Evolutionary conservation across 1,139 yeast genomes (phyloP).

Genomic region (Taphrina confusa): DNA sequence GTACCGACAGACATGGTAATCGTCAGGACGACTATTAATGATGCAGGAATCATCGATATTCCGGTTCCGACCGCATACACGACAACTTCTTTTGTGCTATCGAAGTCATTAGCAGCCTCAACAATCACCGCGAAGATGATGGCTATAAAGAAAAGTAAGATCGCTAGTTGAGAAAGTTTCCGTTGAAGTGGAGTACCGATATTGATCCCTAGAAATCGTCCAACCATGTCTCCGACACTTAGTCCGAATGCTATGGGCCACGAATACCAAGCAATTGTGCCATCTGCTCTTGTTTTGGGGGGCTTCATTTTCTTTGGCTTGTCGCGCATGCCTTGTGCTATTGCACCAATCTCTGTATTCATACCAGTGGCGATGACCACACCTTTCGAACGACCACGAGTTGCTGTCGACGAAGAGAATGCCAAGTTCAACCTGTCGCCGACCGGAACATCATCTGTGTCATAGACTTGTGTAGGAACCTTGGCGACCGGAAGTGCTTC

Average conservation of each 20-base stretch:
- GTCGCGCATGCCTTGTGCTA: conserved; percentile 57
- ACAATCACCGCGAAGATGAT: conserved; percentile 75
- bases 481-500: conserved; percentile 77
- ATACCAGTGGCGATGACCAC: conserved; percentile 67
- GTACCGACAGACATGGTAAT: conserved; percentile 88
- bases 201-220: conserved; percentile 39
- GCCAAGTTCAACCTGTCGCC: conserved; percentile 79
- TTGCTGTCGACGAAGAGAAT: conserved; percentile 66
- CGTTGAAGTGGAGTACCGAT: conserved; percentile 75
- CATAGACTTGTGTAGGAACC: conserved; percentile 52
- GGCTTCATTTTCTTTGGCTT: conserved; percentile 19
- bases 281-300: conserved; percentile 29
- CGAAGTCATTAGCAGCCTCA: conserved; percentile 73
- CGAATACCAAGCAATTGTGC: conserved; percentile 30
- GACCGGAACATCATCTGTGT: conserved; percentile 56
- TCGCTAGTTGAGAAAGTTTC: conserved; percentile 68
- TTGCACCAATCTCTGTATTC: conserved; percentile 72
- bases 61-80: conserved; percentile 72
- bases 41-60: conserved; percentile 79
- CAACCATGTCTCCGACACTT: conserved; percentile 34
- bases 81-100: conserved; percentile 69
- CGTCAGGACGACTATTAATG: conserved; percentile 75
- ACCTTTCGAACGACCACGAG: conserved; percentile 77
- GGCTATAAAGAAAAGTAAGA: conserved; percentile 66
- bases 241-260: conserved; percentile 35